These are phyloP conservation scores for Nematodospora anomalae DNA, from an alignment of 1,139 yeast species.

Conservation along the genomic window DNA sequence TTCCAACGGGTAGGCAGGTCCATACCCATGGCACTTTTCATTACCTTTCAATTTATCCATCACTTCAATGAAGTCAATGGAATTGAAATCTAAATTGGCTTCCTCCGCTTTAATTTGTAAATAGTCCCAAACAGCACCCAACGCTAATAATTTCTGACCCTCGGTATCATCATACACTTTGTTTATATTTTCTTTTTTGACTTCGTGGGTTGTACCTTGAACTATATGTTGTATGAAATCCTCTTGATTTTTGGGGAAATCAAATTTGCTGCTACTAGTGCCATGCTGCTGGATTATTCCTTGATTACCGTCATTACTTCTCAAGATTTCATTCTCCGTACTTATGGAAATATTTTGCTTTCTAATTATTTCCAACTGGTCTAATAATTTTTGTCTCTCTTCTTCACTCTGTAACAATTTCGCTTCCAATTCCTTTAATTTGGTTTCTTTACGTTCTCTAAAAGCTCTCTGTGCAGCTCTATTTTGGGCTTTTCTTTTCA, in stretches of 20 bases:
- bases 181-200: slow-evolving; percentile 22
- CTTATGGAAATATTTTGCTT: slow-evolving; percentile 54
- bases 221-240: slow-evolving; percentile 36
- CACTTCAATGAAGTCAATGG: slow-evolving; percentile 56
- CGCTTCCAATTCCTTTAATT: slow-evolving; percentile 64
- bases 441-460: slow-evolving; percentile 78
- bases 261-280: slow-evolving; percentile 19
- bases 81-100: slow-evolving; percentile 42
- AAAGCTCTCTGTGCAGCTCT: slow-evolving; percentile 91
- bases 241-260: slow-evolving; percentile 38
- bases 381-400: slow-evolving; percentile 51
- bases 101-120: slow-evolving; percentile 49
- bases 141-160: slow-evolving; percentile 54
- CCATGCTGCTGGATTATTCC: slow-evolving; percentile 1
- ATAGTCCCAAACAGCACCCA: slow-evolving; percentile 85
- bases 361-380: slow-evolving; percentile 54
- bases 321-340: slow-evolving; percentile 57
- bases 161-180: slow-evolving; percentile 38
- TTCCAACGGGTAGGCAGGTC: slow-evolving; percentile 70
- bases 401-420: slow-evolving; percentile 61
- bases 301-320: slow-evolving; percentile 9
- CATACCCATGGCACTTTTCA: slow-evolving; percentile 78
- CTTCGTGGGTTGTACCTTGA: slow-evolving; percentile 22
- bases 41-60: slow-evolving; percentile 61
- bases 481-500: slow-evolving; percentile 75